These are phyloP conservation scores for Evernia prunastri DNA, from an alignment of 495 filamentous ascomycete species.

Conservation along the genomic window DNA sequence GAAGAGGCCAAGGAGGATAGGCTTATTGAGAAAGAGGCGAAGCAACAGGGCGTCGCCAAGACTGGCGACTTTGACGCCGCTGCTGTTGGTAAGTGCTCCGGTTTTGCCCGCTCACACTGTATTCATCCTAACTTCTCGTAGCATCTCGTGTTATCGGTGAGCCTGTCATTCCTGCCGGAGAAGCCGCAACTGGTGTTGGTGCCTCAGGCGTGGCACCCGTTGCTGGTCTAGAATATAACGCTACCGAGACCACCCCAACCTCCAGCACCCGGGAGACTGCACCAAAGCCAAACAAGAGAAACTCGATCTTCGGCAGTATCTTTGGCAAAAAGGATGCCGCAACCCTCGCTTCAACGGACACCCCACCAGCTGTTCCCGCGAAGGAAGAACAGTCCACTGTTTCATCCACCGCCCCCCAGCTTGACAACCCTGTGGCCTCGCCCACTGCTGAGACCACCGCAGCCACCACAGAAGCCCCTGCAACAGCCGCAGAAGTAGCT, in stretches of 20 bases:
- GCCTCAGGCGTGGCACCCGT: conserved; percentile 1
- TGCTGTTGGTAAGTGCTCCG: conserved; percentile 20
- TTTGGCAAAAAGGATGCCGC: conserved; percentile 48
- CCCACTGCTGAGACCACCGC: conserved; percentile 39
- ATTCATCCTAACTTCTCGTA: conserved; percentile 13
- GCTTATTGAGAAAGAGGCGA: conserved; percentile 29
- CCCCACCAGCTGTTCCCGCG: conserved; percentile 35
- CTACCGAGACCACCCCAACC: conserved; percentile 29
- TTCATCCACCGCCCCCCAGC: conserved; percentile 45
- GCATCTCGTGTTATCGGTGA: conserved; percentile 24
- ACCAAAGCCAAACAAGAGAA: conserved; percentile 41
- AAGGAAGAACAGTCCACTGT: conserved; percentile 40
- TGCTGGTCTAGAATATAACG: conserved; percentile 17
- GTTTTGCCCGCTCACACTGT: neutral
- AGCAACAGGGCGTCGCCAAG: conserved; percentile 4
- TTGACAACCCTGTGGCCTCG: conserved; percentile 46
- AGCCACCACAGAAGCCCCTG: conserved; percentile 17
- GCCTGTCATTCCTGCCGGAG: conserved; percentile 19
- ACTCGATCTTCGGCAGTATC: conserved; percentile 46
- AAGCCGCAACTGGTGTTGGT: conserved; percentile 12
- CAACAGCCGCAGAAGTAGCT: conserved; percentile 22
- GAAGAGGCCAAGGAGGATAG: conserved; percentile 38
- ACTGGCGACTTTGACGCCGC: conserved; percentile 20
- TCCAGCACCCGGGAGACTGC: conserved; percentile 21
- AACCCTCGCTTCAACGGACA: conserved; percentile 49